Conservation (phyloP, 805 yeast species). For the Lipomyces yamadae region DNA sequence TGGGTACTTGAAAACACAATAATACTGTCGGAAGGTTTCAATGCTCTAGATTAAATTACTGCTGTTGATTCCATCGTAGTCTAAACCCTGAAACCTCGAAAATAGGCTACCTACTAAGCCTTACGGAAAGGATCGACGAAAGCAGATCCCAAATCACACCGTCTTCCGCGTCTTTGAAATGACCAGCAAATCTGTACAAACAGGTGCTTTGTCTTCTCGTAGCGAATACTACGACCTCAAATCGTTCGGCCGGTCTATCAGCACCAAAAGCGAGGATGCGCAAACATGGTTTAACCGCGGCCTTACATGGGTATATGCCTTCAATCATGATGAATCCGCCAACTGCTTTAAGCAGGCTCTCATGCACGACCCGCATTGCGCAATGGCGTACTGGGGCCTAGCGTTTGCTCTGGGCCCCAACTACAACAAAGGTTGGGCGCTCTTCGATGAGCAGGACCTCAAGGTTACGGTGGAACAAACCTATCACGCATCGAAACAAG, state of each 20-base stretch:
- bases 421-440: background rate
- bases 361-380: background rate
- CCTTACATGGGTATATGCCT: background rate
- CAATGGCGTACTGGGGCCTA: background rate
- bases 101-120: no score
- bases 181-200: no score
- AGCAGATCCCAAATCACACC: no score
- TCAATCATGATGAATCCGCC: background rate
- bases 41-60: no score
- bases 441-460: background rate
- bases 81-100: no score
- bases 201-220: no score
- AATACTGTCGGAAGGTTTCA: no score
- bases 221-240: background rate
- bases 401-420: background rate
- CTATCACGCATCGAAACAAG: background rate
- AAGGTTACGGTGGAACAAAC: background rate
- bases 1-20: no score
- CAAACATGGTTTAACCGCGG: slow-evolving; percentile 3
- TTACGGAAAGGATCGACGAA: no score
- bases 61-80: no score
- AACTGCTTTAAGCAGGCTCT: background rate
- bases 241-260: background rate
- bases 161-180: no score
- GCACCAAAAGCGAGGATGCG: background rate